Percentiles rank a stretch among this genome's conserved stretches.
Evolutionary conservation across 495 filamentous ascomycete genomes (phyloP).

Genomic region (Lepraria neglecta): DNA sequence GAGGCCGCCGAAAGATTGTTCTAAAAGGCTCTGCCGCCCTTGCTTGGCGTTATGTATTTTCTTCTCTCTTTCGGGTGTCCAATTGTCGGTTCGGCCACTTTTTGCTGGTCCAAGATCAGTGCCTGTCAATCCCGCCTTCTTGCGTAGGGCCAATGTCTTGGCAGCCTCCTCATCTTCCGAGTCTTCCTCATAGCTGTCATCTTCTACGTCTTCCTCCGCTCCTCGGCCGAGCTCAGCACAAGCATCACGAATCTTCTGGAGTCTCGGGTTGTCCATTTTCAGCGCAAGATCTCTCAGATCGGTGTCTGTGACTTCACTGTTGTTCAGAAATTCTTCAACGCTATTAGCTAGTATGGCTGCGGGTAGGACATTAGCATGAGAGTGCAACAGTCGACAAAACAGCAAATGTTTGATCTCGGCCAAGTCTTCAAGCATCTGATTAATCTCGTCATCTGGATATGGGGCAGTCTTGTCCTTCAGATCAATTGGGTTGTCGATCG

Average conservation of each 20-base stretch:
- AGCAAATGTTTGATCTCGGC: slow-evolving; percentile 46
- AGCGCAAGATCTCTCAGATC: slow-evolving; percentile 46
- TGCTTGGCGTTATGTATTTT: slow-evolving; percentile 4
- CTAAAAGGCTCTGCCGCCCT: slow-evolving; percentile 7
- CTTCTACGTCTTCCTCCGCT: slow-evolving; percentile 33
- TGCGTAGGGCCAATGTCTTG: neutral
- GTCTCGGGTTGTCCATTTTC: slow-evolving; percentile 40
- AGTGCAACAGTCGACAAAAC: slow-evolving; percentile 46
- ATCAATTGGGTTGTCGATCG: slow-evolving; percentile 35
- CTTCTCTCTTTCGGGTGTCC: slow-evolving; percentile 28
- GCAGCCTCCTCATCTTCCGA: slow-evolving; percentile 27
- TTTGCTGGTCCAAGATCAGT: neutral
- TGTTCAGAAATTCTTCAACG: slow-evolving; percentile 44
- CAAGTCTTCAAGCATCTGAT: slow-evolving; percentile 39
- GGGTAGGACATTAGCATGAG: slow-evolving; percentile 43
- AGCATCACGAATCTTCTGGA: slow-evolving; percentile 46
- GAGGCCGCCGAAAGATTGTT: neutral
- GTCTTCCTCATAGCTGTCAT: slow-evolving; percentile 29
- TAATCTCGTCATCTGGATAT: slow-evolving; percentile 42
- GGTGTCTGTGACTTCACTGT: slow-evolving; percentile 37
- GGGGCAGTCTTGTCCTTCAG: slow-evolving; percentile 30
- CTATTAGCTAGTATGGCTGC: slow-evolving; percentile 39
- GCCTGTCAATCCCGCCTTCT: slow-evolving; percentile 22
- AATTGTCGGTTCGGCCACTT: slow-evolving; percentile 20
- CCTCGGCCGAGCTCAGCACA: slow-evolving; percentile 45